Percentiles rank a stretch among this genome's conserved stretches.
Conservation (phyloP, 169 alveolate genomes). For the Babesia sp. region DNA sequence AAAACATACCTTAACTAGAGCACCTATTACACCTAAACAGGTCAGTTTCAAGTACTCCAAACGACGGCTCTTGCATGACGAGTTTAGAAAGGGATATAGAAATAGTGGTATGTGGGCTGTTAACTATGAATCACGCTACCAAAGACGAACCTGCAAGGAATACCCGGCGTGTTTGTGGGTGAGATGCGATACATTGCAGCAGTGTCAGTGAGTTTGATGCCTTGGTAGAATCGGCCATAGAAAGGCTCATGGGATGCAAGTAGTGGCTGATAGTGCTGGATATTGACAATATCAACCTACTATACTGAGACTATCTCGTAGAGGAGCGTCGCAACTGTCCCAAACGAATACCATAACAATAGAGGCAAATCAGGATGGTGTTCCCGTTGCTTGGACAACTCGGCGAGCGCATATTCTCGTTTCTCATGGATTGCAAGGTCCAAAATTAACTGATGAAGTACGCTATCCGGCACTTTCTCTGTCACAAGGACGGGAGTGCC, state of each 20-base stretch:
- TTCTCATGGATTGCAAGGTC: constrained; percentile 90
- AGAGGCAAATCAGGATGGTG: constrained; percentile 95
- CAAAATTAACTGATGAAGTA: constrained; percentile 86
- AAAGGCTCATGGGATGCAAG: constrained; percentile 91
- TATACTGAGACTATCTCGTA: constrained; percentile 89
- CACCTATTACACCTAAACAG: constrained; percentile 99
- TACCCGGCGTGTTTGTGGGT: constrained; percentile 93
- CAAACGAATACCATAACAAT: constrained; percentile 96
- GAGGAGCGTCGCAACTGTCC: constrained; percentile 94
- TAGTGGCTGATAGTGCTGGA: constrained; percentile 56
- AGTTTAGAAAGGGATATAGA: constrained; percentile 96
- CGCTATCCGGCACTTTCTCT: constrained; percentile 67
- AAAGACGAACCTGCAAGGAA: constrained; percentile 85
- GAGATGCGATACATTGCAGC: constrained; percentile 97
- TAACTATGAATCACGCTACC: not conserved
- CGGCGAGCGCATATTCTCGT: constrained; percentile 95
- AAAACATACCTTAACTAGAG: constrained; percentile 91
- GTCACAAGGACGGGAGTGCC: constrained; percentile 13
- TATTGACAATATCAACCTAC: constrained; percentile 9
- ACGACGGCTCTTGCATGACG: constrained; percentile 93
- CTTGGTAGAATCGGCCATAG: constrained; percentile 90
- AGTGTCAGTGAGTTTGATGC: constrained; percentile 98
- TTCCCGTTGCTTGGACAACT: constrained; percentile 87
- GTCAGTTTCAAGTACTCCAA: constrained; percentile 97
- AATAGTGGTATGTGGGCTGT: constrained; percentile 96